Base-by-base conservation (phyloP, 345 rosid genomes). In the Camelina laxa region DNA sequence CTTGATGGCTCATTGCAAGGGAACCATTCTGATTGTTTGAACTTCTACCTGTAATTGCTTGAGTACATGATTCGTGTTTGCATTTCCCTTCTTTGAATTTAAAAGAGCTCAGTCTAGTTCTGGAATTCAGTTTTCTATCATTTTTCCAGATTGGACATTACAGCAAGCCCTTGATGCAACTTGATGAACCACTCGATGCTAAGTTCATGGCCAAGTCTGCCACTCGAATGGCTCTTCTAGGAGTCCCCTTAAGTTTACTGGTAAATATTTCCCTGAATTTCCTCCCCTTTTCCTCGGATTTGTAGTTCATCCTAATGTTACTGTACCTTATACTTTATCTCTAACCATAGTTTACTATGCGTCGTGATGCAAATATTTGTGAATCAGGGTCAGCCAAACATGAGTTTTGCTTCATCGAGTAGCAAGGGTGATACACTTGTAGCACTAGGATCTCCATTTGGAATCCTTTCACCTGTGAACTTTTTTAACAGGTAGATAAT, bases 391-490 rank as follows among this genome's bases (percentile, higher is more conserved):
- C 82, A 75, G 35, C 93, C 87, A 30, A 78, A 59, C 63, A 63
- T 90, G 22, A 49, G 76, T 42, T 45, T 76, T 44, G 80, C 88
- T 60, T 61, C 81, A 56, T 75, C 79, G 45, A 73, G 59, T 72
- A 82, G 60, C 80, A 85, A 87, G 77, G 97, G 97, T 63, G 93
- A 86, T 75, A 80, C 79, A 75, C 84, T 95, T 72, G 73, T 95
- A 72, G 87, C 92, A 13, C 87, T 87, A 50, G 99, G 93, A 71
- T 95, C 99, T 84, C 99, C 99, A 50, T 95, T 95, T 75, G 97
- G 97, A 55, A 78, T 89, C 80, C 89, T 90, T 66, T 95, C 99
- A 41, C 93, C 97, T 6, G 30, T 85, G 72, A 97, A 95, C 84
- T 95, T 95, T 82, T 82, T 90, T 73, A 95, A 92, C 81, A 90